Percentiles rank a stretch among this genome's conserved stretches.
These are phyloP conservation scores for Talaromyces sp. DNA, from an alignment of 2,329 filamentous ascomycete species.

Conservation along the genomic window DNA sequence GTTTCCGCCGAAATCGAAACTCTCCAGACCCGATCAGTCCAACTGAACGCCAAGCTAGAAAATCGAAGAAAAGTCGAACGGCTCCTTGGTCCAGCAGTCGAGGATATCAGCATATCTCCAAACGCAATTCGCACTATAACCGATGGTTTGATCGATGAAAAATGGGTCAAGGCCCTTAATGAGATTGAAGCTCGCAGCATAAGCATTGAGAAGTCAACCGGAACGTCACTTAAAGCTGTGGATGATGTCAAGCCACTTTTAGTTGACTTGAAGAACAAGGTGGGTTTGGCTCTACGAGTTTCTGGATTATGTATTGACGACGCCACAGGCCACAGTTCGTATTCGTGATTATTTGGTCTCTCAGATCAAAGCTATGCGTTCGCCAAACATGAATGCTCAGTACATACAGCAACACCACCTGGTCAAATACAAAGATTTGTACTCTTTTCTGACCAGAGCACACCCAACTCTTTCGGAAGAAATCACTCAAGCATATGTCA, in stretches of 20 bases:
- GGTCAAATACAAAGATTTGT: slow-evolving; percentile 83
- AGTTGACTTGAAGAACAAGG: slow-evolving; percentile 78
- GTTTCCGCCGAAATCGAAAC: slow-evolving; percentile 96
- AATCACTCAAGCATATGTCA: slow-evolving; percentile 89
- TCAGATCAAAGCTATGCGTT: slow-evolving; percentile 90
- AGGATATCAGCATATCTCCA: slow-evolving; percentile 87
- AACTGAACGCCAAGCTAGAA: slow-evolving; percentile 78
- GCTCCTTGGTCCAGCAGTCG: slow-evolving; percentile 80
- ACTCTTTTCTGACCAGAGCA: slow-evolving; percentile 76
- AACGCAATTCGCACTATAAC: slow-evolving; percentile 78
- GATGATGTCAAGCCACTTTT: slow-evolving; percentile 83
- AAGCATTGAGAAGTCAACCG: slow-evolving; percentile 65
- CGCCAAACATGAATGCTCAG: slow-evolving; percentile 94
- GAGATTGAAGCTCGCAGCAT: slow-evolving; percentile 79
- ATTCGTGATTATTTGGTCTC: slow-evolving; percentile 92
- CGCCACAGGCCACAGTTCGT: slow-evolving; percentile 74
- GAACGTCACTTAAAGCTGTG: slow-evolving; percentile 68
- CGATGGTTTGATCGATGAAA: slow-evolving; percentile 85
- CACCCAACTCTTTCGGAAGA: slow-evolving; percentile 83
- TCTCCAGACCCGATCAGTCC: slow-evolving; percentile 79
- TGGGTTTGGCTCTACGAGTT: slow-evolving; percentile 34
- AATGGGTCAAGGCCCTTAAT: slow-evolving; percentile 77
- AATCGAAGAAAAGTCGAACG: slow-evolving; percentile 89
- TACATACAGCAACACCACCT: slow-evolving; percentile 94
- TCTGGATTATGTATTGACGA: slow-evolving; percentile 12